Percentiles rank a stretch among this genome's conserved stretches.
These are phyloP conservation scores for Lecanicillium sp. DNA, from an alignment of 2,329 filamentous ascomycete species.

Conservation along the genomic window DNA sequence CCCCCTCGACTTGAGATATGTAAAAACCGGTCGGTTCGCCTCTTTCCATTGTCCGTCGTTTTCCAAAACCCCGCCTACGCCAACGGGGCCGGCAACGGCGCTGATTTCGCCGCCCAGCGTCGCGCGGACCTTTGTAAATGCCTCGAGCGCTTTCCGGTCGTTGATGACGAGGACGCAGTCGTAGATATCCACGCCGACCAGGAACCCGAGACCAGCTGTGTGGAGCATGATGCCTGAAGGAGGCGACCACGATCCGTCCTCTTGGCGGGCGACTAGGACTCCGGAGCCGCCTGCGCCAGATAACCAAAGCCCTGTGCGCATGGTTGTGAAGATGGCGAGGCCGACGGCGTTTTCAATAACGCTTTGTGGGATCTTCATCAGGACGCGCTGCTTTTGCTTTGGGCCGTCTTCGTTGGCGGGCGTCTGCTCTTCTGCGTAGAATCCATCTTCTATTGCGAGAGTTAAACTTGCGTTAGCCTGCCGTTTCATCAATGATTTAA, in stretches of 20 bases:
- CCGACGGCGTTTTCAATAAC: slow-evolving; percentile 59
- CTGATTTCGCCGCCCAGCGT: slow-evolving; percentile 73
- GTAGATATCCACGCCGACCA: slow-evolving; percentile 79
- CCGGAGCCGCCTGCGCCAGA: slow-evolving; percentile 61
- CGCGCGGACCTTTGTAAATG: slow-evolving; percentile 67
- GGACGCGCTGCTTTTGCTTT: slow-evolving; percentile 33
- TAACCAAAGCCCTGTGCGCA: slow-evolving; percentile 57
- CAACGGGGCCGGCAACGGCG: slow-evolving; percentile 60
- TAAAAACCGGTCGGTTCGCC: slow-evolving; percentile 46
- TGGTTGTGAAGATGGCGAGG: slow-evolving; percentile 64
- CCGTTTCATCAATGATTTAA: too few species aligned
- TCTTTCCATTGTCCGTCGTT: slow-evolving; percentile 37
- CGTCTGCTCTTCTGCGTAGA: slow-evolving; percentile 33
- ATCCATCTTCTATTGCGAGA: slow-evolving; percentile 36
- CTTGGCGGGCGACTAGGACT: slow-evolving; percentile 51
- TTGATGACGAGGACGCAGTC: slow-evolving; percentile 87
- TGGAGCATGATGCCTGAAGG: slow-evolving; percentile 78
- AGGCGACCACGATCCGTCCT: slow-evolving; percentile 66
- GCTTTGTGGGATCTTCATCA: slow-evolving; percentile 46
- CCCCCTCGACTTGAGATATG: slow-evolving; percentile 80
- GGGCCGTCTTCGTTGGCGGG: slow-evolving; percentile 18
- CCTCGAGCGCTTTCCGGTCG: slow-evolving; percentile 62
- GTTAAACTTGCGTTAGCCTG: too few species aligned
- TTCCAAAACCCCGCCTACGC: slow-evolving; percentile 67
- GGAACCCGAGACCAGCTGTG: slow-evolving; percentile 69